Evolutionary conservation across 1,139 yeast genomes (phyloP).

Genomic region (Yamadazyma trypodendri): DNA sequence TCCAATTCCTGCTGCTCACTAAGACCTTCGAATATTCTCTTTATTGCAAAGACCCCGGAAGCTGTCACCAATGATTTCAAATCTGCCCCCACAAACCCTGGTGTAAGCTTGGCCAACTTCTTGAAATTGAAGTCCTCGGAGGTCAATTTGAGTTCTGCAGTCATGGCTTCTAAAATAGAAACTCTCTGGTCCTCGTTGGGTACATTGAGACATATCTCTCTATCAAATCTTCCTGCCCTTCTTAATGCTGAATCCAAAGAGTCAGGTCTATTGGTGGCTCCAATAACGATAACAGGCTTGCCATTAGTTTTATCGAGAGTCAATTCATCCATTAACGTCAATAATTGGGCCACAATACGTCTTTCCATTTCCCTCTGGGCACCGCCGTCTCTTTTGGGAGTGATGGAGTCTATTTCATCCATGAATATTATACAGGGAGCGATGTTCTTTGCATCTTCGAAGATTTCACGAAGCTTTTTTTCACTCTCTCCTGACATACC

Average conservation of each 20-base stretch:
- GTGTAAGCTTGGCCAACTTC: conserved; percentile 85
- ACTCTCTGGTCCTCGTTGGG: conserved; percentile 86
- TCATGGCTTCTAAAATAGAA: conserved; percentile 74
- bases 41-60: conserved; percentile 93
- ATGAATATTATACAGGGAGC: conserved; percentile 94
- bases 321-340: conserved; percentile 92
- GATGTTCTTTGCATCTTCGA: conserved; percentile 84
- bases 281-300: conserved; percentile 69
- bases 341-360: conserved; percentile 90
- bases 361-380: conserved; percentile 99
- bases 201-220: conserved; percentile 68
- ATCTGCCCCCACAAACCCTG: conserved; percentile 99
- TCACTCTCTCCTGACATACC: conserved; percentile 99
- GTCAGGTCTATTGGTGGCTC: conserved; percentile 52
- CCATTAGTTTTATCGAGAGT: conserved; percentile 86
- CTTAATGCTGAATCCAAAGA: conserved; percentile 49
- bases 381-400: conserved; percentile 94
- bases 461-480: conserved; percentile 86
- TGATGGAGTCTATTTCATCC: conserved; percentile 96
- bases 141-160: conserved; percentile 56
- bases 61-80: conserved; percentile 91
- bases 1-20: conserved; percentile 33
- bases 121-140: conserved; percentile 70
- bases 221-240: conserved; percentile 50
- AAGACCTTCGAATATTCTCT: conserved; percentile 68